Base-by-base conservation (phyloP, 164 flowering plant species). In the Stephania japonica region DNA sequence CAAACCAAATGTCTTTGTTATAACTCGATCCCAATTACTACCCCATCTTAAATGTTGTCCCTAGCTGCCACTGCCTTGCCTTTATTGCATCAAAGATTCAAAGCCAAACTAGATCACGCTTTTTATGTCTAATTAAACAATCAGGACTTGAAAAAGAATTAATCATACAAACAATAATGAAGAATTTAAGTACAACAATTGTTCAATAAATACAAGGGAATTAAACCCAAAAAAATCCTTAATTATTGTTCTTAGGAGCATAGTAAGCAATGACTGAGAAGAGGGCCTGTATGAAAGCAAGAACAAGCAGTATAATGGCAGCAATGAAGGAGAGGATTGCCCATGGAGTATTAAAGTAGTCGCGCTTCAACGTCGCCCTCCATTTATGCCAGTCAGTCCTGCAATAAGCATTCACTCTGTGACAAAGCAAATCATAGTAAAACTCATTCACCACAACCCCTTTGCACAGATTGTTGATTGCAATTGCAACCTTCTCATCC, bases 401-500 rank as follows among this genome's bases (percentile, higher is more conserved):
- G 27, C 59, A 75, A 68, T 79, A 70, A 13, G n/a, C 78, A 49
- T 73, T 65, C 18, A 83, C 74, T 23, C 73, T 42, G 3, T 70
- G 67, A 42, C 64, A 73, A 0, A 81, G 68, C 26, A 44, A 70
- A 0, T 53, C 42, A 26, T 70, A 81, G 42, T 78, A 69, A 21
- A 38, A 70, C 4, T 70, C 68, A 11, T 44, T 41, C 24, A 73
- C 1, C 1, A n/a, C 10, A 62, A 72, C 61, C 11, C 56, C 81
- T 25, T 21, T 44, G 42, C 67, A 61, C 12, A 74, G 18, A 25
- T 63, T 75, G 14, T 38, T 71, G 8, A 71, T 32, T 23, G 63
- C 2, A 59, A 21, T 25, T 1, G 65, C 18, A 1, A 71, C 47
- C 13, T 62, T 26, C 42, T 71, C 67, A 59, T 61, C 67, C 12